Conservation (phyloP, 208 protist species). For the Acanthamoeba lenticulata region DNA sequence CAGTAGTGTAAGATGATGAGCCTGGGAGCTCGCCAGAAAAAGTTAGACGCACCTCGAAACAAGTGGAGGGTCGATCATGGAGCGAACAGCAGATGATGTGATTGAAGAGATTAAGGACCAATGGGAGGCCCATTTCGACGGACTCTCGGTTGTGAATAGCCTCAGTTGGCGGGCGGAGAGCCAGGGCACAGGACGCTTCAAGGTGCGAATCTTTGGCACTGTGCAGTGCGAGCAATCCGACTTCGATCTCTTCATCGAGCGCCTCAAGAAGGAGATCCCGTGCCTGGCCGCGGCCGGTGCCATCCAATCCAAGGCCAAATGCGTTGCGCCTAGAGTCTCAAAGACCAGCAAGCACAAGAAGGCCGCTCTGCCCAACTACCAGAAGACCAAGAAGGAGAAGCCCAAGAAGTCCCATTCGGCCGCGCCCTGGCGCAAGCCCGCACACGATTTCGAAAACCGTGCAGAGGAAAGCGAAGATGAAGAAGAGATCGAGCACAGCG, state of each 20-base stretch:
- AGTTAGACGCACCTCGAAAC: too few relatives aligned
- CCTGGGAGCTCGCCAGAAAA: background rate
- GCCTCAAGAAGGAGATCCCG: background rate
- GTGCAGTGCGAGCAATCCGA: background rate
- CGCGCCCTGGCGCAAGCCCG: background rate
- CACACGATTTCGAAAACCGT: background rate
- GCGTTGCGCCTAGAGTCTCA: background rate
- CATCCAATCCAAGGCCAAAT: slow-evolving; percentile 19
- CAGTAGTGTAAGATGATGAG: background rate
- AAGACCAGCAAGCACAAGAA: slow-evolving; percentile 13
- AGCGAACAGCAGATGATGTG: background rate
- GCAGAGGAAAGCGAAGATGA: background rate
- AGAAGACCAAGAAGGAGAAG: background rate
- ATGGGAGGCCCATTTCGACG: background rate
- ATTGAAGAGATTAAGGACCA: background rate
- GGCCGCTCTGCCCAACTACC: background rate
- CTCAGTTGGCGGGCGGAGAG: slow-evolving; percentile 19
- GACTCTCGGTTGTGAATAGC: background rate
- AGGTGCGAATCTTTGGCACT: background rate
- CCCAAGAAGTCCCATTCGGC: background rate
- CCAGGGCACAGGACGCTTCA: background rate
- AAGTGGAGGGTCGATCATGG: background rate
- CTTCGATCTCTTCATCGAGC: background rate
- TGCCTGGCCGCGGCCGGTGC: background rate
- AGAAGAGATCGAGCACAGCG: background rate